phyloP scores from a whole-genome alignment of 2,329 filamentous ascomycete genomes.

The Hypomyces rosellus region DNA sequence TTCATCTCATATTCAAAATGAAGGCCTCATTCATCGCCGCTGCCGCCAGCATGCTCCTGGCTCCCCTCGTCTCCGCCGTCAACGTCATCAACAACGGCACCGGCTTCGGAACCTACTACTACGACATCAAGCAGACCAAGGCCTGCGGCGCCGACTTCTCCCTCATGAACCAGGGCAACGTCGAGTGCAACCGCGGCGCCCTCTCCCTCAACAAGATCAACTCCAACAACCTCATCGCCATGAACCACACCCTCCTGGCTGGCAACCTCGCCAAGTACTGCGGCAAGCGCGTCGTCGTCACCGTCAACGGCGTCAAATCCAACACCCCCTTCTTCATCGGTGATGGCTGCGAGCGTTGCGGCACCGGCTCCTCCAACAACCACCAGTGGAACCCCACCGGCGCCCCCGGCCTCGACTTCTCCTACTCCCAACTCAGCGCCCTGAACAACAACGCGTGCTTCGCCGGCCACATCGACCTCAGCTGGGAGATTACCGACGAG shows the following conservation, averaged over 20 bases:
- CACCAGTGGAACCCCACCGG: conserved; percentile 8
- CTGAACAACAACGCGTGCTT: conserved; percentile 5
- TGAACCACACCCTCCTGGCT: conserved; percentile 9
- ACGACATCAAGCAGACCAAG: conserved; percentile 2
- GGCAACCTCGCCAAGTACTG: conserved; percentile 9
- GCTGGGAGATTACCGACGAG: conserved; percentile 11
- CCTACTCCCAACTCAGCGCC: conserved; percentile 4
- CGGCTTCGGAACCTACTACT: conserved; percentile 9
- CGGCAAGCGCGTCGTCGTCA: conserved; percentile 13
- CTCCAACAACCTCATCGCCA: conserved; percentile 13
- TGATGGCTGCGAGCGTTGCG: conserved; percentile 12
- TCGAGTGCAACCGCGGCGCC: conserved; percentile 2
- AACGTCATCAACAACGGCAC: conserved; percentile 1
- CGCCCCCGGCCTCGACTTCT: conserved; percentile 12
- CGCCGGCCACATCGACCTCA: conserved; percentile 9
- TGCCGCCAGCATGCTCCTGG: not conserved
- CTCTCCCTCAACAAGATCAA: conserved; percentile 6
- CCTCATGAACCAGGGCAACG: not conserved
- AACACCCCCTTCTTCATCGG: conserved; percentile 10
- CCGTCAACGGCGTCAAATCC: conserved; percentile 9
- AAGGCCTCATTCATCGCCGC: not conserved
- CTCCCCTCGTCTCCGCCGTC: not conserved
- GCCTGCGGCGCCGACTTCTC: conserved; percentile 2
- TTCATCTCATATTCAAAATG: not conserved
- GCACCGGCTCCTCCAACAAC: not conserved